Percentiles rank a stretch among this genome's conserved stretches.
Evolutionary conservation across 148 eudicot genomes (phyloP).

Genomic region (Linanthus parryae): DNA sequence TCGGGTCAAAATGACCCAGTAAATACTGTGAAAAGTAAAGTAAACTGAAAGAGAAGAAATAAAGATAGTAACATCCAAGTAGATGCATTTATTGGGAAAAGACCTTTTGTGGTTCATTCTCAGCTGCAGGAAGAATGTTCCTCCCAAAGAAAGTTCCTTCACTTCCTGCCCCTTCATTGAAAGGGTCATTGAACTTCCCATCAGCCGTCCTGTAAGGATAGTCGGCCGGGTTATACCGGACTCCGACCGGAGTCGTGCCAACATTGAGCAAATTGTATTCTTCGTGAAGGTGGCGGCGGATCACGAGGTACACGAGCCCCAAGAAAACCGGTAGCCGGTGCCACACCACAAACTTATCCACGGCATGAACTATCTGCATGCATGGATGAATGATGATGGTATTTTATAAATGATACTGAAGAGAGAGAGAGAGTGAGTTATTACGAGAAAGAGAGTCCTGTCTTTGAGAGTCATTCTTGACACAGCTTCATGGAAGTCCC

Average conservation of each 20-base stretch:
- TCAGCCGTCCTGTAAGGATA: conserved; percentile 9
- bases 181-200: conserved; percentile 10
- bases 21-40: too few species aligned
- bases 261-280: conserved; percentile 10
- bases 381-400: too few species aligned
- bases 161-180: conserved; percentile 5
- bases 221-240: background rate
- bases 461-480: too few species aligned
- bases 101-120: too few species aligned
- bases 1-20: too few species aligned
- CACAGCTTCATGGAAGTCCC: too few species aligned
- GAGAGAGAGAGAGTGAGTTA: too few species aligned
- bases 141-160: conserved; percentile 11
- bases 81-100: too few species aligned
- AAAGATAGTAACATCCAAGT: too few species aligned
- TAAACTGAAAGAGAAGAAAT: too few species aligned
- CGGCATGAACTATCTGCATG: conserved; percentile 15
- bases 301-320: conserved; percentile 11
- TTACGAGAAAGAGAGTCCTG: too few species aligned
- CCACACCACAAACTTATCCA: conserved; percentile 11
- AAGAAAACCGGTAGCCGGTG: conserved; percentile 8
- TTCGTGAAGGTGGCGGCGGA: conserved; percentile 10
- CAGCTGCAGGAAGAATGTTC: conserved; percentile 13
- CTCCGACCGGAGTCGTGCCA: background rate
- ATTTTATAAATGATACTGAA: too few species aligned